Conservation (phyloP, 805 yeast genomes). For the Kodamaea nitidulidarum region DNA sequence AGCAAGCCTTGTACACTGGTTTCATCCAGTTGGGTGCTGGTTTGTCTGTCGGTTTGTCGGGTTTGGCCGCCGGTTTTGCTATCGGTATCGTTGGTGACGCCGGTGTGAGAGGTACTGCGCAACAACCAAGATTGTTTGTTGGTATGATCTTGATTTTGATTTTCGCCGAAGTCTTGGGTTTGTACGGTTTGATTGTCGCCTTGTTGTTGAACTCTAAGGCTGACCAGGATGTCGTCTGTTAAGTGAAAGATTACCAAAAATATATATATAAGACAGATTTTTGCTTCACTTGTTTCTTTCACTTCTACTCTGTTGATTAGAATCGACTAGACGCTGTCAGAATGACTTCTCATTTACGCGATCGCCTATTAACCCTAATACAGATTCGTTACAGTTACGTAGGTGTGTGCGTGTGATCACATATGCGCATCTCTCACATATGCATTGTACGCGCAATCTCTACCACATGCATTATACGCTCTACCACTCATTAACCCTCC, state of each 20-base stretch:
- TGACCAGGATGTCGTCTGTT: slow-evolving; percentile 83
- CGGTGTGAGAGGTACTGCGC: slow-evolving; percentile 98
- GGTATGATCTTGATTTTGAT: slow-evolving; percentile 97
- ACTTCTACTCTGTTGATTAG: slow-evolving; percentile 5
- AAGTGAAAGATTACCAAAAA: slow-evolving; percentile 20
- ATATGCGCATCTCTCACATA: no score
- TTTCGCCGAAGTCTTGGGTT: slow-evolving; percentile 98
- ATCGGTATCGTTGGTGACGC: slow-evolving; percentile 99
- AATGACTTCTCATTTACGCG: not conserved
- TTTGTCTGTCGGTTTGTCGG: slow-evolving; percentile 92
- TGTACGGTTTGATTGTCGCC: slow-evolving; percentile 97
- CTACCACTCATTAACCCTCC: no score
- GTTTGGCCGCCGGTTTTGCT: slow-evolving; percentile 98
- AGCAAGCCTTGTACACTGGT: slow-evolving; percentile 92
- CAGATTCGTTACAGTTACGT: not conserved
- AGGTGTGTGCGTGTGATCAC: no score
- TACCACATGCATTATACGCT: no score
- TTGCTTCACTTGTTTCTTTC: slow-evolving; percentile 3
- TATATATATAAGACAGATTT: slow-evolving; percentile 2
- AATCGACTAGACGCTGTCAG: slow-evolving; percentile 3
- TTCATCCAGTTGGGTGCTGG: slow-evolving; percentile 99
- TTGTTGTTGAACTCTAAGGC: slow-evolving; percentile 97
- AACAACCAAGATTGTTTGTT: slow-evolving; percentile 96
- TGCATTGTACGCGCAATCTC: no score
- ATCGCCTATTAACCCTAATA: not conserved